Evolutionary conservation across 345 rosid genomes (phyloP), one percentile per base, ranked within the genome.

Genomic region (Arabis alpina): DNA sequence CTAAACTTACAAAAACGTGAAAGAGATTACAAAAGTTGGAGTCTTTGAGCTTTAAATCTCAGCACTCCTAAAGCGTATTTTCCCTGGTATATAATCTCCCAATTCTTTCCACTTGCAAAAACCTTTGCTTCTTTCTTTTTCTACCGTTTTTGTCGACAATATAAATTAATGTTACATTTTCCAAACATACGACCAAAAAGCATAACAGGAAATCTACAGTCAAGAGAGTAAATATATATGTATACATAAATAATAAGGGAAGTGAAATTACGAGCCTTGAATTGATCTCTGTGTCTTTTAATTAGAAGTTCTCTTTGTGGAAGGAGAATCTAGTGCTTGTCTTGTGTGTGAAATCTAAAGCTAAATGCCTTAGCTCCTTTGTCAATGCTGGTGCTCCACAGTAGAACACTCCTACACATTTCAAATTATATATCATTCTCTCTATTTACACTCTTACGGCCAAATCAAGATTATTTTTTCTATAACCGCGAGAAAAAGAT

Each of bases 301-400:
- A 19, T 19, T 19, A 87, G 64, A 87, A 90, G 40, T 87, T 90
- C 69, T 90, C 93, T 70, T 87, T 87, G 48, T 90, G 96, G 72
- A 90, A 90, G 37, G 86, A 81, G 76, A 90, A 90, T 70, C 81
- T 90, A 53, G 93, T 90, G 78, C 45, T 76, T 23, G 96, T 90
- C 77, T 81, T 87, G 81, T 80, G 93, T 2, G 89, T 83, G 79
- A 87, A 87, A 80, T 87, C 96, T 72, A 72, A 72, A 55, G 96
- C 96, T 34, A 87, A 77, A 41, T 86, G 86, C 54, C 87, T 76
- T 40, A 90, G 81, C 70, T 87, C 89, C 63, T 84, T 84, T n/a
- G 86, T 84, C 39, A 86, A 73, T n/a, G 81, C 86, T 27, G 91
- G 88, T 52, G 80, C 76, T 70, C 96, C 96, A 74, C 96, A 89